A percentile compares a stretch with the other conserved stretches of the same genome.
phyloP scores from a whole-genome alignment of 176 grass and related monocot genomes.

The Chrysopogon serrulatus region DNA sequence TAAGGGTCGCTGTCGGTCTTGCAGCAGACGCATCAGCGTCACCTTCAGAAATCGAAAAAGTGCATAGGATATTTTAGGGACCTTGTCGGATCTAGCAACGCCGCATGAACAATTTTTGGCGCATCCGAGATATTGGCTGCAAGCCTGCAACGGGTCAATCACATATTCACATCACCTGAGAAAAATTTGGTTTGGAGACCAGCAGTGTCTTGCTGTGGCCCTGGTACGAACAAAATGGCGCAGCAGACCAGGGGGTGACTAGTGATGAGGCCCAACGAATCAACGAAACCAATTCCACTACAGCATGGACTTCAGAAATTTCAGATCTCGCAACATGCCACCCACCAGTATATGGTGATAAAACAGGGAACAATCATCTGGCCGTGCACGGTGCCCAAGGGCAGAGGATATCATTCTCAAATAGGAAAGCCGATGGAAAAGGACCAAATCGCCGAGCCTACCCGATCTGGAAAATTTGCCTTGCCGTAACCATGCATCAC shows the following conservation, averaged over 20 bases:
- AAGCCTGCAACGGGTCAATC: neutral
- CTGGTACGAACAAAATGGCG: neutral
- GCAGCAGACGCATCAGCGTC: neutral
- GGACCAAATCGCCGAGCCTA: neutral
- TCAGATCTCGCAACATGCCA: neutral
- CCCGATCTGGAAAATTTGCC: constrained; percentile 26
- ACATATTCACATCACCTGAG: neutral
- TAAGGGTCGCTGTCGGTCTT: neutral
- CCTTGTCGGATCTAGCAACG: neutral
- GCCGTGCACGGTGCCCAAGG: constrained; percentile 19
- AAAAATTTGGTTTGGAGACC: neutral
- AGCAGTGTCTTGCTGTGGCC: neutral
- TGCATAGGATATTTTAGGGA: constrained; percentile 12
- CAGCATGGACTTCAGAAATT: neutral
- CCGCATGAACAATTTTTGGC: neutral
- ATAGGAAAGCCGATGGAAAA: constrained; percentile 30
- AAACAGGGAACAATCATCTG: constrained; percentile 17
- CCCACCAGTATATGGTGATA: neutral
- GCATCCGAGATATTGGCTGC: neutral
- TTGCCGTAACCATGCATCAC: neutral
- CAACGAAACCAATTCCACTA: neutral
- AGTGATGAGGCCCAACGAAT: neutral
- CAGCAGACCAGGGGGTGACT: neutral
- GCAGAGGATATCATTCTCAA: constrained; percentile 45
- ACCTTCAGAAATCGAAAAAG: neutral